These are phyloP conservation scores for Yamadazyma sp. DNA, from an alignment of 1,139 yeast species.

Conservation along the genomic window DNA sequence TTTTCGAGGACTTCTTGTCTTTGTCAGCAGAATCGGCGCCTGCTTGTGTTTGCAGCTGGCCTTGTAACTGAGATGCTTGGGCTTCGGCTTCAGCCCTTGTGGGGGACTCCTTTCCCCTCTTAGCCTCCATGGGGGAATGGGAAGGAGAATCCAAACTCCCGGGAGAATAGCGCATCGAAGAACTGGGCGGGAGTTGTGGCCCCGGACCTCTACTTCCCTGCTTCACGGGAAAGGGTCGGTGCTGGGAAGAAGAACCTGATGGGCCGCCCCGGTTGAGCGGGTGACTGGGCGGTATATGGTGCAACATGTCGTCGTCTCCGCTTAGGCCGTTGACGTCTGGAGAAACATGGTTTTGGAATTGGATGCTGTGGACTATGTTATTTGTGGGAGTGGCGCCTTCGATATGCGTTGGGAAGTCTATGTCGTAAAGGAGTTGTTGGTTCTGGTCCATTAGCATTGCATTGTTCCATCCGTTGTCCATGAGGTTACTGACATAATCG, in stretches of 20 bases:
- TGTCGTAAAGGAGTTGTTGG: conserved; percentile 17
- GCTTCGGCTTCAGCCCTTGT: too few relatives aligned
- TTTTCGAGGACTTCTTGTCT: conserved; percentile 10
- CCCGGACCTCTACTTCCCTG: not conserved
- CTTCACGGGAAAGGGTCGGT: not conserved
- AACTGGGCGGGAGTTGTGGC: not conserved
- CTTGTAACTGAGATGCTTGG: not conserved
- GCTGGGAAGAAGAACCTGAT: conserved; percentile 1
- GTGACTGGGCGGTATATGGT: conserved; percentile 4
- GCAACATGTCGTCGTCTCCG: conserved; percentile 1
- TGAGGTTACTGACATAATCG: conserved; percentile 20
- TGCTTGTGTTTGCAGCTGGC: not conserved
- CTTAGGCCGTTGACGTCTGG: conserved; percentile 10
- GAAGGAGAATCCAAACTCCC: not conserved
- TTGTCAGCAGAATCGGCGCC: not conserved
- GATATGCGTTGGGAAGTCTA: conserved; percentile 19
- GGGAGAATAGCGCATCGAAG: not conserved
- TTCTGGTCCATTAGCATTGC: conserved; percentile 37
- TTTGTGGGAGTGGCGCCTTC: conserved; percentile 19
- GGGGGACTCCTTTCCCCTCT: conserved; percentile 1
- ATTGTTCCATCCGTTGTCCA: conserved; percentile 48
- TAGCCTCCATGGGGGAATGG: not conserved
- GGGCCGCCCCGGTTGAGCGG: conserved; percentile 2
- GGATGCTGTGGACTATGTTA: conserved; percentile 33
- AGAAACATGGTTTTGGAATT: conserved; percentile 31